Evolutionary conservation across 1,284 basidiomycete genomes (phyloP).

Genomic region (Salmacisia buchloeana): DNA sequence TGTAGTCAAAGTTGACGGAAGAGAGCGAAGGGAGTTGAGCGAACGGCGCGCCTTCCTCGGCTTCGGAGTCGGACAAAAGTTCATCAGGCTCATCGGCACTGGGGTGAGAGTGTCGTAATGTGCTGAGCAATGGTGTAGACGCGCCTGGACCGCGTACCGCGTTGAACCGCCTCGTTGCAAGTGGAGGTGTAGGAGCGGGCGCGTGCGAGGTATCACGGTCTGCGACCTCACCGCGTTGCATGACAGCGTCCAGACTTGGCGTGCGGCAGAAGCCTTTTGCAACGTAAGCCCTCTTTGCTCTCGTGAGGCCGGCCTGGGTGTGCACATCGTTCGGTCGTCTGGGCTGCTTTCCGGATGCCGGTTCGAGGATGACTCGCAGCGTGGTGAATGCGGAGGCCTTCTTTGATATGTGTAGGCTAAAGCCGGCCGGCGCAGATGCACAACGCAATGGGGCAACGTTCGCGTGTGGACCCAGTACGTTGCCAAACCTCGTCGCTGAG

Average conservation of each 20-base stretch:
- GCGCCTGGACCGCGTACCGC: too few species aligned
- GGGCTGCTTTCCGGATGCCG: neutral
- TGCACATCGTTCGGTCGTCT: neutral
- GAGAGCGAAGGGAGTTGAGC: too few species aligned
- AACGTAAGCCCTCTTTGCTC: neutral
- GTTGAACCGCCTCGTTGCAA: neutral
- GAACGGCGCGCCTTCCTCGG: too few species aligned
- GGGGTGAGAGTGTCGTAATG: too few species aligned
- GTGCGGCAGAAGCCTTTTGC: neutral
- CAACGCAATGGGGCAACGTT: neutral
- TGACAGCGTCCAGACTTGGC: conserved; percentile 1
- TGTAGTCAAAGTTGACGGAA: too few species aligned
- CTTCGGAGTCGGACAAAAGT: too few species aligned
- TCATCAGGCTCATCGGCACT: too few species aligned
- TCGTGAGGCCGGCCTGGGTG: neutral
- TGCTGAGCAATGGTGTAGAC: too few species aligned
- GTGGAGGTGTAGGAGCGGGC: neutral
- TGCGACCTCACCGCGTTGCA: neutral
- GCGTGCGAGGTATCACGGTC: neutral
- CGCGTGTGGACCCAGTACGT: neutral
- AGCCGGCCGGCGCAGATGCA: neutral
- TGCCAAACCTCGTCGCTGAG: neutral
- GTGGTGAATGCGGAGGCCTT: neutral
- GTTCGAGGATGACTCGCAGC: neutral
- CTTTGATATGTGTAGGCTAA: neutral